Percentiles rank a stretch among this genome's conserved stretches.
Conservation (phyloP, 2,329 filamentous ascomycete genomes). For the Pseudogymnoascus sp. region DNA sequence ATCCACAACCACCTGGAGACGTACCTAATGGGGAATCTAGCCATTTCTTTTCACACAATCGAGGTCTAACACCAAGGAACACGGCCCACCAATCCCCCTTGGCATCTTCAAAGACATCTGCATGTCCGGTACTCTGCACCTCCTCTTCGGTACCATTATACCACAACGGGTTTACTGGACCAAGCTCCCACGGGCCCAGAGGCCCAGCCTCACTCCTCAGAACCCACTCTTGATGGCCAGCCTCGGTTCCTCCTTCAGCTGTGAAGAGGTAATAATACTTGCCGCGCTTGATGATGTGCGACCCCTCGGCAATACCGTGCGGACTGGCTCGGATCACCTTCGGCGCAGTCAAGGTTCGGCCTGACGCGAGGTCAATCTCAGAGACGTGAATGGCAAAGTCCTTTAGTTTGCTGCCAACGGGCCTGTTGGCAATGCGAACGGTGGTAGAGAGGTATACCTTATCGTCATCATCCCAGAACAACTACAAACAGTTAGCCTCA, state of each 20-base stretch:
- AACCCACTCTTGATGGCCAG: slow-evolving; percentile 45
- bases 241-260: slow-evolving; percentile 26
- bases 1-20: not conserved
- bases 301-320: slow-evolving; percentile 36
- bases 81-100: slow-evolving; percentile 41
- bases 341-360: slow-evolving; percentile 32
- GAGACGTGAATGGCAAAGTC: slow-evolving; percentile 45
- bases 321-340: slow-evolving; percentile 31
- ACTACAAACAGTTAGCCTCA: slow-evolving; percentile 10
- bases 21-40: slow-evolving; percentile 36
- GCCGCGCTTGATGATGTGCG: slow-evolving; percentile 31
- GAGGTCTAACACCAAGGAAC: slow-evolving; percentile 37
- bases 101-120: slow-evolving; percentile 38
- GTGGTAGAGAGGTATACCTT: slow-evolving; percentile 41
- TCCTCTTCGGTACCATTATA: slow-evolving; percentile 35
- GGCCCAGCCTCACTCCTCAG: slow-evolving; percentile 36
- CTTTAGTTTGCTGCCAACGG: slow-evolving; percentile 33
- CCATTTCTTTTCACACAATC: slow-evolving; percentile 21
- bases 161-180: slow-evolving; percentile 37
- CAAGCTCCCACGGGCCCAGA: slow-evolving; percentile 41
- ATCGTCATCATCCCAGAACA: slow-evolving; percentile 43
- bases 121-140: slow-evolving; percentile 26
- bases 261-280: slow-evolving; percentile 33
- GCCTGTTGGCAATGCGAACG: slow-evolving; percentile 26
- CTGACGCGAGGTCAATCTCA: slow-evolving; percentile 37